Conservation (phyloP, 1,284 basidiomycete species). For the Ceratobasidium sp. region DNA sequence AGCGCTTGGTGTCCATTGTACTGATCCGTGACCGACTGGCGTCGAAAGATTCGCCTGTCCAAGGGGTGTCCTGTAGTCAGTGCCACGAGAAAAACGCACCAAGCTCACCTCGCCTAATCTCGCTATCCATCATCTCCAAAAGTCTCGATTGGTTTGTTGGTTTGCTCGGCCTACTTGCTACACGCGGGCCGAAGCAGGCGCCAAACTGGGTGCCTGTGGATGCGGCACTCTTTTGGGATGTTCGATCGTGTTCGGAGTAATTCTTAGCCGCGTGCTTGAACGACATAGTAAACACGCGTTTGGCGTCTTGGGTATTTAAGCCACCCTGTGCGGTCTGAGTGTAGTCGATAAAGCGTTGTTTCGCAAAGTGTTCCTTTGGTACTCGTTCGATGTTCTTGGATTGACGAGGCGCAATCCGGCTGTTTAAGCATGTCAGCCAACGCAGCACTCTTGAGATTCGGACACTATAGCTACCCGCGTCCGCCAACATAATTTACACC, state of each 20-base stretch:
- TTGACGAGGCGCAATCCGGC: slow-evolving; percentile 10
- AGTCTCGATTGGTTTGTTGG: slow-evolving; percentile 33
- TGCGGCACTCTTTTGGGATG: not conserved
- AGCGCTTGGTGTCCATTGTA: slow-evolving; percentile 23
- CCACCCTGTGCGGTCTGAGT: slow-evolving; percentile 12
- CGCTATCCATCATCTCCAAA: slow-evolving; percentile 28
- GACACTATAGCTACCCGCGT: slow-evolving; percentile 16
- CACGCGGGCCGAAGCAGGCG: slow-evolving; percentile 12
- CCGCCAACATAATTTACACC: slow-evolving; percentile 40
- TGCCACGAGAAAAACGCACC: not conserved
- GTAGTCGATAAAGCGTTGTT: slow-evolving; percentile 27
- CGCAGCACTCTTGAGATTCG: not conserved
- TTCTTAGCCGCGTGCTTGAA: slow-evolving; percentile 31
- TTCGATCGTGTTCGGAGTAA: not conserved
- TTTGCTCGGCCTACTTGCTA: slow-evolving; percentile 21
- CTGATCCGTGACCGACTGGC: slow-evolving; percentile 19
- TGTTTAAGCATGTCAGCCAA: not conserved
- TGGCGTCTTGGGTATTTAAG: not conserved
- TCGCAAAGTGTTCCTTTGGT: slow-evolving; percentile 40
- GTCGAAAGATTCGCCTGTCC: slow-evolving; percentile 44
- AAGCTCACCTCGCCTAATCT: slow-evolving; percentile 8
- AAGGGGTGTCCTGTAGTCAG: not conserved
- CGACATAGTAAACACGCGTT: not conserved
- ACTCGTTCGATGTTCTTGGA: slow-evolving; percentile 14
- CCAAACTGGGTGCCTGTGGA: not conserved